Evolutionary conservation across 345 rosid species (phyloP), one percentile per base, ranked within the genome.

Genomic region (Streptanthus diversifolius): DNA sequence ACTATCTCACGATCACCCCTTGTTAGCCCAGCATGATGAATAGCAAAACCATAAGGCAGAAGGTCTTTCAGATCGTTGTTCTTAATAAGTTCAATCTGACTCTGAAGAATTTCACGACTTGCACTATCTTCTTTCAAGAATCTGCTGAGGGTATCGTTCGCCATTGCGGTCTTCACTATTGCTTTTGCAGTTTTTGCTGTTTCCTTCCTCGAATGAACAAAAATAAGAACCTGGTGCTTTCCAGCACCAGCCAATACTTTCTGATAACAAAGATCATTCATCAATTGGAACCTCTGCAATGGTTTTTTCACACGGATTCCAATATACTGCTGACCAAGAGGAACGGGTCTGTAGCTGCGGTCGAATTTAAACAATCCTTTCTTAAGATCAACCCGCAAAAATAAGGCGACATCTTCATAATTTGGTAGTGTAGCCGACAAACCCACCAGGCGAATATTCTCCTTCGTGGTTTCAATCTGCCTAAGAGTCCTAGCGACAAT

Each of bases 401-500:
- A 95, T 70, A 91, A 79, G 22, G 97, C 99, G 48, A 95, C 97
- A 40, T 91, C 99, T 83, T 91, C 92, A 75, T 75, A 91, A 79
- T 95, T 95, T 40, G 99, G 99, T 44, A 95, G 88, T 1, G 96
- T 95, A 62, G 97, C 97, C 1, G 99, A 95, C 75, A 91, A 75
- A 18, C 99, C 97, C 43, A 95, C 99, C 88, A 95, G 76, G 12
- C 99, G 83, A 79, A 91, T 95, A 77, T 88, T 91, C 78, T 90
- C 96, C 73, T 87, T 88, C 1, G 93, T 85, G 35, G 97, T 87
- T 85, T 95, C 99, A 79, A 88, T 88, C 71, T 91, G 99, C 80
- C 98, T 86, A 25, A 91, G 86, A 48, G 99, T 95, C 80, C 99
- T 87, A 19, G 99, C 99, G 25, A 95, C 98, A 76, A 95, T 91